A percentile compares a stretch with the other conserved stretches of the same genome.
Evolutionary conservation across 1,284 basidiomycete genomes (phyloP).

Genomic region (Microbotryum scabiosae): DNA sequence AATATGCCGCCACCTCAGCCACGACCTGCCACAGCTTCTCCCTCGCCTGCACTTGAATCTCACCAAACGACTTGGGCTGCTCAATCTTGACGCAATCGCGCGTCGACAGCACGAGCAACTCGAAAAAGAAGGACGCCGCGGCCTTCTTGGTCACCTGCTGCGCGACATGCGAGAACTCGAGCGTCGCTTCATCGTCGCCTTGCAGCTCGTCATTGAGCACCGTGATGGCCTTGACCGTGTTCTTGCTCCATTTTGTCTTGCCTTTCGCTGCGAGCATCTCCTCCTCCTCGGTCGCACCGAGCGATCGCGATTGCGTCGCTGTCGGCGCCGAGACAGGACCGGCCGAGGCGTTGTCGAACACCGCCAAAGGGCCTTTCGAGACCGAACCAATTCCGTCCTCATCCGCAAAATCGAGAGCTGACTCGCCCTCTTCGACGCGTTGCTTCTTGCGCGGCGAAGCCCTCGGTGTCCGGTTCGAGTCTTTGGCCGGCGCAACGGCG

Average conservation of each 20-base stretch:
- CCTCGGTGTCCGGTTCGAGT: neutral
- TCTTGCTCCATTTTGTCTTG: slow-evolving; percentile 46
- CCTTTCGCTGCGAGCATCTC: neutral
- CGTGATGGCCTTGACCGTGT: slow-evolving; percentile 80
- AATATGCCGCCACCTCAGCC: neutral
- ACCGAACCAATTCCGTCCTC: neutral
- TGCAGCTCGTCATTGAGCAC: slow-evolving; percentile 65
- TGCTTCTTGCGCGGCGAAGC: neutral
- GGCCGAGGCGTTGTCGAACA: slow-evolving; percentile 4
- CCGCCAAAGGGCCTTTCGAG: slow-evolving; percentile 5
- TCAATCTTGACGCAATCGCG: slow-evolving; percentile 76
- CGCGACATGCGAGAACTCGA: slow-evolving; percentile 66
- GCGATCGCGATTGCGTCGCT: slow-evolving; percentile 9
- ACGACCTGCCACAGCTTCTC: slow-evolving; percentile 53
- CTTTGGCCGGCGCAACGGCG: neutral
- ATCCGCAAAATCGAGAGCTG: neutral
- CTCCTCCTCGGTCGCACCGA: slow-evolving; percentile 21
- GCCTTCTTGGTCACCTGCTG: slow-evolving; percentile 78
- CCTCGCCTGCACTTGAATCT: slow-evolving; percentile 76
- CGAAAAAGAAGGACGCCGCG: slow-evolving; percentile 94
- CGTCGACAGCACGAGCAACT: slow-evolving; percentile 85
- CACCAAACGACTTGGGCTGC: slow-evolving; percentile 62
- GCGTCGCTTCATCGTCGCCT: slow-evolving; percentile 48
- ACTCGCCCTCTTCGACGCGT: neutral
- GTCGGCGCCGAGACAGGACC: neutral